A percentile compares a stretch with the other conserved stretches of the same genome.
Evolutionary conservation across 805 yeast genomes (phyloP).

Genomic region (Candida loeiensis): DNA sequence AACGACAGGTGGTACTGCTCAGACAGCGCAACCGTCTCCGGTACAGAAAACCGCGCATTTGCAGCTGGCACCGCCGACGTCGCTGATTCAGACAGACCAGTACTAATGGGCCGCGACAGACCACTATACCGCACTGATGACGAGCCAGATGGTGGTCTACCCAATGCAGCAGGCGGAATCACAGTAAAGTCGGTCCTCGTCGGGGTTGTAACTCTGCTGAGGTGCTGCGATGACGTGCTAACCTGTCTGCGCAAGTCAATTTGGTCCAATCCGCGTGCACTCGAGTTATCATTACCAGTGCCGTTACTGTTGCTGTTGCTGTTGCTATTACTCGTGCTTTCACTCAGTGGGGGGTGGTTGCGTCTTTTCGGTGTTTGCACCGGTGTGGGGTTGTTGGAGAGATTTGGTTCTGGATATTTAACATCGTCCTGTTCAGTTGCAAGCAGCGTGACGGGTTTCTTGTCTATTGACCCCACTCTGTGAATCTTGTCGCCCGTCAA

Average conservation of each 20-base stretch:
- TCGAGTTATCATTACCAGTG: neutral
- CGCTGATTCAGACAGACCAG: neutral
- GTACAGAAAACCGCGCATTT: neutral
- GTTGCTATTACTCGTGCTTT: neutral
- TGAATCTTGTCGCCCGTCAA: slow-evolving; percentile 13
- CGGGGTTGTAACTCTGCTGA: neutral
- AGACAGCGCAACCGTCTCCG: slow-evolving; percentile 6
- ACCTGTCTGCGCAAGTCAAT: slow-evolving; percentile 3
- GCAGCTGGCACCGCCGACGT: neutral
- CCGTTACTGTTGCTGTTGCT: slow-evolving; percentile 1
- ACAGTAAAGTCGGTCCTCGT: neutral
- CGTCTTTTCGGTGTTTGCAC: slow-evolving; percentile 6
- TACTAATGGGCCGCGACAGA: neutral
- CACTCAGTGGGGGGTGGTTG: neutral
- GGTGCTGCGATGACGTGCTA: slow-evolving; percentile 2
- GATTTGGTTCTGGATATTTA: slow-evolving; percentile 23
- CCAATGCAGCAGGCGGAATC: neutral
- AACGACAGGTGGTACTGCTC: slow-evolving; percentile 7
- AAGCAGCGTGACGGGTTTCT: slow-evolving; percentile 8
- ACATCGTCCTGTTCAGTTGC: slow-evolving; percentile 13
- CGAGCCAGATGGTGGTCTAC: neutral
- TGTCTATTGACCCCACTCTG: slow-evolving; percentile 9
- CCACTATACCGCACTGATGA: neutral
- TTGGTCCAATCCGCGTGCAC: neutral
- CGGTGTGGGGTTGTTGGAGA: slow-evolving; percentile 15